Evolutionary conservation across 140 eudicot species (phyloP).

Genomic region (Cichorium intybus): DNA sequence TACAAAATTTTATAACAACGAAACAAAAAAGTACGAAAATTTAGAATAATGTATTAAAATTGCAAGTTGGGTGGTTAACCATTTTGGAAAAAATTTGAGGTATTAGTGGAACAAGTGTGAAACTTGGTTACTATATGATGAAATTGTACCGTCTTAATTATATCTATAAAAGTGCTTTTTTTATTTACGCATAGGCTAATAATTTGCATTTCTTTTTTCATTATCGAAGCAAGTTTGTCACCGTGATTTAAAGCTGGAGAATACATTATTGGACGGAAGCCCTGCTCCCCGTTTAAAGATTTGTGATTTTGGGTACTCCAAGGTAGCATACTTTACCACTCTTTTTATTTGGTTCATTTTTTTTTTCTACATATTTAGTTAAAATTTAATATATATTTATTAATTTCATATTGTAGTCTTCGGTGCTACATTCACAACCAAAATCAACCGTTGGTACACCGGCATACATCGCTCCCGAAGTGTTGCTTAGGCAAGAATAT

Average conservation of each 20-base stretch:
- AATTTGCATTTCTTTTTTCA: conserved; percentile 18
- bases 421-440: conserved; percentile 95
- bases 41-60: too few species aligned
- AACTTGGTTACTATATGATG: neutral
- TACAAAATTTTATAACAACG: too few species aligned
- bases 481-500: conserved; percentile 83
- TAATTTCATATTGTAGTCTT: conserved; percentile 55
- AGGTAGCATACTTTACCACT: conserved; percentile 40
- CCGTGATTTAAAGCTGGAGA: conserved; percentile 91
- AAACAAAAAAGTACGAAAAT: neutral
- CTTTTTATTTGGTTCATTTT: neutral
- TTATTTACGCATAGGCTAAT: neutral
- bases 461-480: conserved; percentile 98
- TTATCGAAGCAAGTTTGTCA: conserved; percentile 92
- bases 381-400: neutral
- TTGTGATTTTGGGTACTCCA: conserved; percentile 96
- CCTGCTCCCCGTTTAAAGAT: conserved; percentile 89
- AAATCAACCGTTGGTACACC: conserved; percentile 99
- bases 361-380: neutral
- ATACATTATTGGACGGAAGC: conserved; percentile 92
- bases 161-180: too few species aligned
- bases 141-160: too few species aligned
- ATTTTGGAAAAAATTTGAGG: too few species aligned
- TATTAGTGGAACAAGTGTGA: too few species aligned
- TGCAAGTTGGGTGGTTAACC: neutral